These are phyloP conservation scores for Aspergillus olivimuriae DNA, from an alignment of 495 filamentous ascomycete genomes.

Conservation along the genomic window DNA sequence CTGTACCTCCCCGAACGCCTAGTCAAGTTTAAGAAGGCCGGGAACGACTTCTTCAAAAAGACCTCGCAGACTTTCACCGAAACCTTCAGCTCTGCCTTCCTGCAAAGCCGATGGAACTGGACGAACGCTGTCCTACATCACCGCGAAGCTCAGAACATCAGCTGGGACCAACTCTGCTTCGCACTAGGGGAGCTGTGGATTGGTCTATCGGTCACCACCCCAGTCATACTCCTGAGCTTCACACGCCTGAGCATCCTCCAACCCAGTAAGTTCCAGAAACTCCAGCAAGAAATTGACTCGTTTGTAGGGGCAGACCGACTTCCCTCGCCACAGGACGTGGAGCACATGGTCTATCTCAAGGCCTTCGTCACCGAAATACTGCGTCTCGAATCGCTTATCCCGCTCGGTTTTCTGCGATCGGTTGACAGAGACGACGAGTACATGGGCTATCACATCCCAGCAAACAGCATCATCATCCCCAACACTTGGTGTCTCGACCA, in stretches of 20 bases:
- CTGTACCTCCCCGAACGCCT: not conserved
- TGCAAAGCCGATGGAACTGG: not conserved
- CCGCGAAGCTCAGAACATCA: not conserved
- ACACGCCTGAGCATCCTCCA: not conserved
- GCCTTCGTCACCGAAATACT: not conserved
- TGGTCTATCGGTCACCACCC: not conserved
- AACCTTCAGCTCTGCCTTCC: not conserved
- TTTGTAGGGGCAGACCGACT: not conserved
- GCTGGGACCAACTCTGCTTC: not conserved
- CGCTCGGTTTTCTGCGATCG: not conserved
- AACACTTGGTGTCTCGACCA: conserved; percentile 3
- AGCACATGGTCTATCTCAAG: not conserved
- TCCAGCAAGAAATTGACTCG: not conserved
- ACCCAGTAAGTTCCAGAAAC: not conserved
- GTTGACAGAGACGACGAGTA: not conserved
- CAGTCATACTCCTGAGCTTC: not conserved
- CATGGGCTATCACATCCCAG: conserved; percentile 1
- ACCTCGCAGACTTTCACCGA: not conserved
- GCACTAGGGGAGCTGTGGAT: not conserved
- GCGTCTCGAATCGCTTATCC: not conserved
- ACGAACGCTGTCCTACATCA: not conserved
- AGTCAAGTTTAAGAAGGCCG: not conserved
- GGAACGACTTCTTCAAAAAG: not conserved
- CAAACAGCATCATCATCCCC: not conserved
- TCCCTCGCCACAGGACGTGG: not conserved